A percentile compares a stretch with the other conserved stretches of the same genome.
Conservation (phyloP, 495 filamentous ascomycete genomes). For the Aspergillus nidulans region DNA sequence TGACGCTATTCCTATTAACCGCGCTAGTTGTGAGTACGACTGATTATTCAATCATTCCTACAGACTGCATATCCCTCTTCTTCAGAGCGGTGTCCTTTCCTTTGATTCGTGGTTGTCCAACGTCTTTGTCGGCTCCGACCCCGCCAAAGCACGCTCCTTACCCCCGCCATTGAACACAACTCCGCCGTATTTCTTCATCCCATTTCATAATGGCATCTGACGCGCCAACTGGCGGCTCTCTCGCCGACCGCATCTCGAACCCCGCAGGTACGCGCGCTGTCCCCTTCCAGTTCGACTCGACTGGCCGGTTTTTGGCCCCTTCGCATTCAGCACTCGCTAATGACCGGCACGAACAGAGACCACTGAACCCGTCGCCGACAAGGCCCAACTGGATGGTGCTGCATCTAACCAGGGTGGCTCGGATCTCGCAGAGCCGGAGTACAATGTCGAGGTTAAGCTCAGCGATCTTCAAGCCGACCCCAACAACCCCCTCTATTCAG, state of each 20-base stretch:
- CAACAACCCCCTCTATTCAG: conserved; percentile 81
- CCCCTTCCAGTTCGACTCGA: conserved; percentile 9
- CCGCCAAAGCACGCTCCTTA: neutral
- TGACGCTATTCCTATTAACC: neutral
- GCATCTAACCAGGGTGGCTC: conserved; percentile 37
- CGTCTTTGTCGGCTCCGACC: neutral
- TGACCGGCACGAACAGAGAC: conserved; percentile 2
- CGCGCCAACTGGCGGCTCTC: conserved; percentile 36
- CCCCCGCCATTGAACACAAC: neutral
- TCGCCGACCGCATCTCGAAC: conserved; percentile 60
- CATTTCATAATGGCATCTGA: conserved; percentile 28
- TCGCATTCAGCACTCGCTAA: conserved; percentile 16
- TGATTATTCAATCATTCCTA: neutral
- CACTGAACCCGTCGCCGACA: conserved; percentile 18
- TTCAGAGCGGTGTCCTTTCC: neutral
- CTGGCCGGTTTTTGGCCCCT: conserved; percentile 11
- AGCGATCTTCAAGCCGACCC: conserved; percentile 83
- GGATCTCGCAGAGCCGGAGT: conserved; percentile 66
- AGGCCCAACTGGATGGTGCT: conserved; percentile 51
- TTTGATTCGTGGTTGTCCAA: neutral
- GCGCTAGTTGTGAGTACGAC: neutral
- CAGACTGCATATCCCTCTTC: neutral
- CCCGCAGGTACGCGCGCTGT: conserved; percentile 27
- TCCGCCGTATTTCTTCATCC: neutral
- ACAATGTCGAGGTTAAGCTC: conserved; percentile 85